Evolutionary conservation across 192 early-diverging fungal genomes (phyloP), one percentile per base, ranked within the genome.

Genomic region (Powellomyces hirtus): DNA sequence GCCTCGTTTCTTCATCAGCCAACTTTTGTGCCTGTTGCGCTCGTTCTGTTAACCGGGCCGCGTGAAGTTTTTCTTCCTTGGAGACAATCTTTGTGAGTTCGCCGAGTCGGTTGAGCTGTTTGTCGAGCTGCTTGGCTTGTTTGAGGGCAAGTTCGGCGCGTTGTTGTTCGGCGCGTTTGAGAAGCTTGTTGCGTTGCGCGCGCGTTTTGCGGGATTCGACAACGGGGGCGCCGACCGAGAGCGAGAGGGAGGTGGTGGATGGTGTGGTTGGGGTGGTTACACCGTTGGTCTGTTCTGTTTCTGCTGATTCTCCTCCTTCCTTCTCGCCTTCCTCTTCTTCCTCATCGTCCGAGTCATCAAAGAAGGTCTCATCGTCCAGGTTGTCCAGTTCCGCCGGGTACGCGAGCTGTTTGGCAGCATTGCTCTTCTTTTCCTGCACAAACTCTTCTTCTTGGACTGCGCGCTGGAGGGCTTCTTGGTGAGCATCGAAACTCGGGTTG

Each of bases 401-500:
- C 26, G 77, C 52, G 20, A 85, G 71, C 64, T 79, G 51, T 40
- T 79, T 62, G 35, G 63, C 57, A 13, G 75, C 45, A 1, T 36
- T 52, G 55, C 74, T 66, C 30, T 62, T 56, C 36, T 56, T 29
- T 8, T 62, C 64, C 20, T 71, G 62, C 60, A 77, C 83, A 33
- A 62, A 59, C 38, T 76, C 44, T 58, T 85, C 83, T 14, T 72
- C 77, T 35, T 80, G 76, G 18, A 78, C 70, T 6, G 83, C 83
- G n/a, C 57, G 30, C 63, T 71, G 55, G 33, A 85, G 49, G 8
- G 77, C 77, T 30, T 60, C 76, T 72, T 93, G 87, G 80, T 97
- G 94, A 42, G 92, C 90, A 52, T 83, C 77, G 67, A 88, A 81
- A 13, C 81, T 79, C 7, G 97, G 97, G 55, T 93, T 92, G 77